Evolutionary conservation across 2,329 filamentous ascomycete species (phyloP).

Genomic region (Dactylellina drechsleri): DNA sequence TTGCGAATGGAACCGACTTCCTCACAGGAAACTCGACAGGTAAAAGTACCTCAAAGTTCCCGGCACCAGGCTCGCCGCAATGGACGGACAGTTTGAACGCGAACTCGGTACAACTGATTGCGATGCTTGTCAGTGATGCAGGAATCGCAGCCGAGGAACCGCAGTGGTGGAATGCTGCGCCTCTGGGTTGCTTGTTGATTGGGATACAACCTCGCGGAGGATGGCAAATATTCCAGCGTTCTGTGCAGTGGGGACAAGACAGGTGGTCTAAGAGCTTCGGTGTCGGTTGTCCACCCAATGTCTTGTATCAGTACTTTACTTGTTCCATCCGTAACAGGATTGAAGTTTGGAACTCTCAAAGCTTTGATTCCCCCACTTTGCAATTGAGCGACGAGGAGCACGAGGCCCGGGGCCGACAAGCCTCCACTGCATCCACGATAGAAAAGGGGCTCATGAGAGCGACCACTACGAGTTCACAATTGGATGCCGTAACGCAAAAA

Average conservation of each 20-base stretch:
- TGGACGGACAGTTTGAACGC: constrained; percentile 46
- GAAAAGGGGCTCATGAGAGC: no score
- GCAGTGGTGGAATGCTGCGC: constrained; percentile 42
- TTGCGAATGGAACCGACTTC: constrained; percentile 20
- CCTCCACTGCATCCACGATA: no score
- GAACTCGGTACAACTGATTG: constrained; percentile 40
- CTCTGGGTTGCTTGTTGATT: constrained; percentile 43
- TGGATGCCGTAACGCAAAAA: not conserved
- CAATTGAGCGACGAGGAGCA: no score
- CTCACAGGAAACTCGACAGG: constrained; percentile 15
- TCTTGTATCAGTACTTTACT: constrained; percentile 41
- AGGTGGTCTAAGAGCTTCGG: constrained; percentile 33
- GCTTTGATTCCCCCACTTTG: constrained; percentile 23
- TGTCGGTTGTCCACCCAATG: constrained; percentile 26
- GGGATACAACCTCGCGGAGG: constrained; percentile 46
- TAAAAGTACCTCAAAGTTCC: constrained; percentile 3
- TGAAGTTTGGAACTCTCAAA: constrained; percentile 39
- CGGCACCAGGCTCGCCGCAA: constrained; percentile 18
- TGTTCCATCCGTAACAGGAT: constrained; percentile 42
- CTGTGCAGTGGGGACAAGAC: constrained; percentile 46
- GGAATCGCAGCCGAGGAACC: constrained; percentile 40
- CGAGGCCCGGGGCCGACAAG: not conserved
- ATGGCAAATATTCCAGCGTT: constrained; percentile 46
- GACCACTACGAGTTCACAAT: not conserved
- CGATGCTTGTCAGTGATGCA: constrained; percentile 50